Evolutionary conservation across 2,329 filamentous ascomycete genomes (phyloP), one percentile per base, ranked within the genome.

Genomic region (Cephalotrichum gorgonifer): DNA sequence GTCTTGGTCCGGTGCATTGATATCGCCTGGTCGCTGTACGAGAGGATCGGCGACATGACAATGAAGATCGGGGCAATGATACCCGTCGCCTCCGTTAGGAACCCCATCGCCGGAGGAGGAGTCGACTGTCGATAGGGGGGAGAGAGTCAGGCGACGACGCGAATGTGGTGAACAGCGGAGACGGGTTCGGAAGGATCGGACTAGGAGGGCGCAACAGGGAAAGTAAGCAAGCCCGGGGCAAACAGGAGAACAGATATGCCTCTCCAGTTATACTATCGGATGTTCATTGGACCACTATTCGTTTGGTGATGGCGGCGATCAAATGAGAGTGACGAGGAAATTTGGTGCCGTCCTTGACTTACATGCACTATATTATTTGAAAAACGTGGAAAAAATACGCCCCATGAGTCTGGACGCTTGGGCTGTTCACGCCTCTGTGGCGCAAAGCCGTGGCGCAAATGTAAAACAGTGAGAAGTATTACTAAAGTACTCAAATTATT

Each of bases 1-100:
- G 79, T 80, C 62, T 76, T 80, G 50, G 67, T 72, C 57, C 75
- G 71, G 58, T 83, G 74, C 75, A 86, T 86, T 31, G 81, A 75
- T 43, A 79, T 59, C 25, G 76, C 79, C 67, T 84, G 80, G 65
- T 85, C 81, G 58, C 74, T 73, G 62, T 84, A 85, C 48, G 79
- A 83, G 38, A 82, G 66, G 43, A 85, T 69, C 17, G 80, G 81
- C 56, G 80, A 84, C 55, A 78, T 55, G 56, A 83, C 70, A 53
- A 85, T 72, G 60, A 84, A 84, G 49, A 81, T 62, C 22, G 81
- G 81, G 62, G 80, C 79, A 53, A 79, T 62, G 58, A 74, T 73
- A 67, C 74, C 75, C 61, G 76, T 71, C 52, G 79, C 54, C 43
- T 67, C 60, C 44, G 69, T 68, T 50, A 78, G 57, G 65, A 71